Conservation (phyloP, 164 flowering plant genomes). For the Stephania japonica region DNA sequence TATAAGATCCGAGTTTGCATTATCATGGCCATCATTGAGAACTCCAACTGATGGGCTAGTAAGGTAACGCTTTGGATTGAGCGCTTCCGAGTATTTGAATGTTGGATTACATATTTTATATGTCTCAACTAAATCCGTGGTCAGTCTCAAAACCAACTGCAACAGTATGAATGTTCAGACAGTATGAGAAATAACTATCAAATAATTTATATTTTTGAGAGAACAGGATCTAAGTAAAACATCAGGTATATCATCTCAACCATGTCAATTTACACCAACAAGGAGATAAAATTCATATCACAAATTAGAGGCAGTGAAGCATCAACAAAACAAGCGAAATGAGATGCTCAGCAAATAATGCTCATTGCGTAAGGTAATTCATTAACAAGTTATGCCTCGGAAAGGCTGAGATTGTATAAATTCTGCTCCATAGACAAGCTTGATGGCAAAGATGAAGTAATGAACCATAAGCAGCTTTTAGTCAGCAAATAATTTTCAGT, state of each 20-base stretch:
- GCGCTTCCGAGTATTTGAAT: slow-evolving; percentile 72
- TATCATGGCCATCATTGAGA: slow-evolving; percentile 91
- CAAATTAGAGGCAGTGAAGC: neutral
- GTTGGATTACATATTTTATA: slow-evolving; percentile 78
- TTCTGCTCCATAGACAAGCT: no score
- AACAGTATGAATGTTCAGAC: slow-evolving; percentile 18
- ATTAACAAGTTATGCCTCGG: neutral
- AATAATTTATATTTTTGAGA: neutral
- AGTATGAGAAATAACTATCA: slow-evolving; percentile 11
- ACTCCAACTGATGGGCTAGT: slow-evolving; percentile 88
- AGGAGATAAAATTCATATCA: neutral
- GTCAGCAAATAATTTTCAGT: no score
- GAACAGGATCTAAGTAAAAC: neutral
- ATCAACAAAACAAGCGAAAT: neutral
- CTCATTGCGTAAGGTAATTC: neutral
- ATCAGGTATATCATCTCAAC: neutral
- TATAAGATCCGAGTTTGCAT: slow-evolving; percentile 91
- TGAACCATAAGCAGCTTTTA: no score
- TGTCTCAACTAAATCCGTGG: slow-evolving; percentile 86
- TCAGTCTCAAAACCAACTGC: slow-evolving; percentile 77
- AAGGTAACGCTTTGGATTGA: slow-evolving; percentile 75
- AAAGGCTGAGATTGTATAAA: no score
- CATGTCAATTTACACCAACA: neutral
- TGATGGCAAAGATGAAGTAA: no score
- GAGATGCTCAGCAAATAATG: neutral